A percentile compares a stretch with the other conserved stretches of the same genome.
Evolutionary conservation across 768 basidiomycete genomes (phyloP).

Genomic region (Tephrocybe sp.): DNA sequence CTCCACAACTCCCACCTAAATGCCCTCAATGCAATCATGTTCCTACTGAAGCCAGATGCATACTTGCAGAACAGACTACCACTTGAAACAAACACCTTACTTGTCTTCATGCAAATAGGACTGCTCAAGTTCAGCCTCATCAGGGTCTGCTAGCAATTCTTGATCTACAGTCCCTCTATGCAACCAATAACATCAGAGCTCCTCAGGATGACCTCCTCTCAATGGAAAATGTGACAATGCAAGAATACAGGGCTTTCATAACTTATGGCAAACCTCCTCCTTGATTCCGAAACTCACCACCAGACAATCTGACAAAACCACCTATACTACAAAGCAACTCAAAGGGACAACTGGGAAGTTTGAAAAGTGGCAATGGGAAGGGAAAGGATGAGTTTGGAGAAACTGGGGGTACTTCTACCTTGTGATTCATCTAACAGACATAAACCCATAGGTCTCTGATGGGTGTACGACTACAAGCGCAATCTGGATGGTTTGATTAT

Average conservation of each 20-base stretch:
- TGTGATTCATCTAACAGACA: constrained; percentile 24
- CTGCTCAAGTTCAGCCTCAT: neutral
- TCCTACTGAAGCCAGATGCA: neutral
- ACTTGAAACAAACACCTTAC: neutral
- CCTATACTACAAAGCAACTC: constrained; percentile 22
- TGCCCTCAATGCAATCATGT: neutral
- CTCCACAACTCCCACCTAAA: too few relatives aligned
- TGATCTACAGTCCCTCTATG: neutral
- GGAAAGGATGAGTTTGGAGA: constrained; percentile 20
- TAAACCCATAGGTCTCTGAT: constrained; percentile 27
- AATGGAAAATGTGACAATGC: neutral
- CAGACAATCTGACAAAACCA: constrained; percentile 6
- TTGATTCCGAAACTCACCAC: neutral
- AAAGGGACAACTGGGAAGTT: constrained; percentile 11
- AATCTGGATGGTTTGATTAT: too few relatives aligned
- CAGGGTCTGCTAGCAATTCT: neutral
- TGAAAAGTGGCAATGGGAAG: constrained; percentile 26
- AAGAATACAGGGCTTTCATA: neutral
- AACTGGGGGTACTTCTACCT: constrained; percentile 25
- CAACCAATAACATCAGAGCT: neutral
- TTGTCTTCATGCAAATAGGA: neutral
- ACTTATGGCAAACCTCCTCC: neutral
- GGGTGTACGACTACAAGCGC: constrained; percentile 39
- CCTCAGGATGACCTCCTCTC: neutral
- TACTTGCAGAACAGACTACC: neutral